These are phyloP conservation scores for Kluyveromyces lactis DNA, from an alignment of 805 yeast genomes.

Conservation along the genomic window DNA sequence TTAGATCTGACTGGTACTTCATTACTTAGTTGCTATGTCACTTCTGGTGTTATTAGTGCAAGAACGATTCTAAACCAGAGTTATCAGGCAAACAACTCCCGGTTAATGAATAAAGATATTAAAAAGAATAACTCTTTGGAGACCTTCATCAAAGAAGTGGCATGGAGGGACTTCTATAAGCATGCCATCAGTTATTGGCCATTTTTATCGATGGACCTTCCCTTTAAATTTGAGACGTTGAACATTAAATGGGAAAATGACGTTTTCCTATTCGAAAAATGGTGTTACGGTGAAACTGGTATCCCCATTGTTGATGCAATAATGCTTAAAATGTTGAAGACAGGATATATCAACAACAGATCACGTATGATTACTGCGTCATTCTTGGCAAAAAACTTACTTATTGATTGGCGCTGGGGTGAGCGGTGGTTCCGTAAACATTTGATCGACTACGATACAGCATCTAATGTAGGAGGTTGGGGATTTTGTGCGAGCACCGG, in stretches of 20 bases:
- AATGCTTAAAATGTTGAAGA: slow-evolving; percentile 43
- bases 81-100: slow-evolving; percentile 22
- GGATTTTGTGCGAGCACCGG: slow-evolving; percentile 46
- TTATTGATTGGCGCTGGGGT: slow-evolving; percentile 50
- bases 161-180: slow-evolving; percentile 52
- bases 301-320: slow-evolving; percentile 51
- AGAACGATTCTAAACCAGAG: slow-evolving; percentile 31
- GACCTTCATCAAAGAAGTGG: slow-evolving; percentile 45
- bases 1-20: slow-evolving; percentile 26
- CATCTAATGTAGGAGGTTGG: slow-evolving; percentile 54
- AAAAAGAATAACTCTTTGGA: slow-evolving; percentile 31
- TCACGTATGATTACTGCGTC: slow-evolving; percentile 47
- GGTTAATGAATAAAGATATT: slow-evolving; percentile 14
- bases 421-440: slow-evolving; percentile 42
- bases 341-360: slow-evolving; percentile 48
- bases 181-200: slow-evolving; percentile 45
- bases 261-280: slow-evolving; percentile 33
- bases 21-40: slow-evolving; percentile 37
- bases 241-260: slow-evolving; percentile 39
- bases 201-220: slow-evolving; percentile 40
- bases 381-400: slow-evolving; percentile 41
- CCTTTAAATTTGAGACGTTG: slow-evolving; percentile 37
- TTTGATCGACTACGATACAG: slow-evolving; percentile 44
- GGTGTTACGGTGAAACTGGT: slow-evolving; percentile 50
- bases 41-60: slow-evolving; percentile 40